These are phyloP conservation scores for Pleomassaria siparia DNA, from an alignment of 2,329 filamentous ascomycete genomes.

Conservation along the genomic window DNA sequence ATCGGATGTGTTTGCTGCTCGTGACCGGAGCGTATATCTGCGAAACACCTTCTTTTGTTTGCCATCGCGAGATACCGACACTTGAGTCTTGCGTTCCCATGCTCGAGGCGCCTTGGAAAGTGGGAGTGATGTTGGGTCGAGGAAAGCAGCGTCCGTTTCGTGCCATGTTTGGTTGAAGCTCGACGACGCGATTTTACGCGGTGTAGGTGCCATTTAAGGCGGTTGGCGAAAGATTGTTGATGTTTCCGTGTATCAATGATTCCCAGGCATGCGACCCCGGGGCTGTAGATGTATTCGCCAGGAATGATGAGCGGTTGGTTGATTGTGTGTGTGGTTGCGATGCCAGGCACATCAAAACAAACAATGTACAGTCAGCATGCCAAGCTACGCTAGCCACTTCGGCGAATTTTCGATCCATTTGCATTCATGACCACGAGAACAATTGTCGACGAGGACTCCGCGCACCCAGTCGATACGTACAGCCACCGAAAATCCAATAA, in stretches of 20 bases:
- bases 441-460: not conserved
- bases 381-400: constrained; percentile 2
- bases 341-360: constrained; percentile 1
- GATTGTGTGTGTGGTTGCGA: not conserved
- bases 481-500: not conserved
- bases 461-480: not conserved
- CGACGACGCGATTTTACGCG: constrained; percentile 30
- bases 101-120: constrained; percentile 48
- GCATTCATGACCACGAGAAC: not conserved
- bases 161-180: constrained; percentile 44
- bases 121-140: constrained; percentile 45
- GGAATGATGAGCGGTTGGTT: not conserved
- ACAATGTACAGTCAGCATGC: not conserved
- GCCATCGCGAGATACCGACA: constrained; percentile 39
- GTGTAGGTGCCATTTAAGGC: constrained; percentile 34
- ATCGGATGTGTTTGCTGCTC: constrained; percentile 14
- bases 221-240: not conserved
- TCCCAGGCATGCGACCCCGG: constrained; percentile 2
- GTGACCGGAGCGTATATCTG: constrained; percentile 39
- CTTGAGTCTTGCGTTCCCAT: constrained; percentile 52
- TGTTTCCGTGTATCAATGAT: constrained; percentile 11
- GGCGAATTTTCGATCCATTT: constrained; percentile 1
- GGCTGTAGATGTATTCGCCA: constrained; percentile 3
- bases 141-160: constrained; percentile 43
- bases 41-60: constrained; percentile 53